Base-by-base conservation (phyloP, 2,329 filamentous ascomycete genomes). In the Aureobasidium melanogenum region DNA sequence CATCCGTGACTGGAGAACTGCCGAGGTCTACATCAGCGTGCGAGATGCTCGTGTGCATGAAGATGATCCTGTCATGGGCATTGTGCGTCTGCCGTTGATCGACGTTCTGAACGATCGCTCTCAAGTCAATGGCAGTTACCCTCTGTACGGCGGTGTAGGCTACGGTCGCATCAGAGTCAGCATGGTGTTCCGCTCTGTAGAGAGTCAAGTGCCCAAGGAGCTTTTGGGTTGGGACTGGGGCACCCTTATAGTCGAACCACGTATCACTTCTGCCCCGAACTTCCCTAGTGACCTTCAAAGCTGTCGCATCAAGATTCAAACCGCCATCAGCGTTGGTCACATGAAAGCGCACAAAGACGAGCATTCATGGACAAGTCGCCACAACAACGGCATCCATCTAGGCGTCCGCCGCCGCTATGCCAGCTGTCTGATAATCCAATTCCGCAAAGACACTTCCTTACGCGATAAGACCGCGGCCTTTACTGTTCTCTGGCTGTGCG, bases 151-250 rank as follows among this genome's bases (percentile, higher is more conserved):
- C 3, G 88, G 88, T 0, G 81, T 90, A n/a, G 88, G 88, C 3
- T 88, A 84, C 65, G 88, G 88, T 1, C 80, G 86, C 44, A 80
- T 83, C 41, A 79, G 88, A 12, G 79, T 91, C 61, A 89, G 86
- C 17, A 79, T 91, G 76, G 84, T 91, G 2, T 91, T 88, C 80
- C 81, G 88, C 47, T 88, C 85, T 61, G 79, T 90, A 2, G 80
- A 86, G 62, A 72, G 88, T 1, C 80, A 87, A 66, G 74, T 85
- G 1, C 84, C 85, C 1, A 75, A 72, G 6, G 78, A 82, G 55
- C 71, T 86, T 34, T 73, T 84, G 0, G 88, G 88, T 1, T 90
- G 87, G 86, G 84, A 88, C 26, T 87, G 85, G 61, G 88, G 88
- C 5, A 90, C 88, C 0, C 68, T 90, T 0, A 84, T 88, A 64